Evolutionary conservation across 306 rosid species (phyloP).

Genomic region (Vigna angularis): DNA sequence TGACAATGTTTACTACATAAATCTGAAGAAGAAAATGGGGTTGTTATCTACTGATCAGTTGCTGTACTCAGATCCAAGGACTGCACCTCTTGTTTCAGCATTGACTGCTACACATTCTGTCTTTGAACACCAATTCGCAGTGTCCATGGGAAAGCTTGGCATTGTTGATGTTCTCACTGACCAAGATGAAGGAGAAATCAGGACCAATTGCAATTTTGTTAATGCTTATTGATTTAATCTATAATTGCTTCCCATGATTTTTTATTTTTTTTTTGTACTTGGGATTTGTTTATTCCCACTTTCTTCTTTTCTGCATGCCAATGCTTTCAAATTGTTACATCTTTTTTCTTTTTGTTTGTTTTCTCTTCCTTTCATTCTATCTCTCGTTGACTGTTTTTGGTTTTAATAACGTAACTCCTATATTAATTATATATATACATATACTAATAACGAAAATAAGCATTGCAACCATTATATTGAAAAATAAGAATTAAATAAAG

Average conservation of each 20-base stretch:
- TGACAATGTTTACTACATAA: constrained; percentile 58
- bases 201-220: constrained; percentile 76
- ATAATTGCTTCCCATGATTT: neutral
- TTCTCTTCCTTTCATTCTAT: neutral
- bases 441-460: too few species aligned
- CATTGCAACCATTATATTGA: too few species aligned
- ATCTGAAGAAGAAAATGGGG: constrained; percentile 73
- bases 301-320: constrained; percentile 27
- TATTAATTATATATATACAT: too few species aligned
- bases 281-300: neutral
- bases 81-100: constrained; percentile 63
- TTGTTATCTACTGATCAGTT: constrained; percentile 65
- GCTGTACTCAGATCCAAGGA: constrained; percentile 70
- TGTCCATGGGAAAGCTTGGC: constrained; percentile 87
- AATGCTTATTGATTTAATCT: constrained; percentile 50
- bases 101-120: constrained; percentile 45
- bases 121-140: constrained; percentile 65
- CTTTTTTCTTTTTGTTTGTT: neutral
- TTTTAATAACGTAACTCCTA: too few species aligned
- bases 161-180: constrained; percentile 65
- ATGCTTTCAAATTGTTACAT: constrained; percentile 27
- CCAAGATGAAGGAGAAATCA: constrained; percentile 70
- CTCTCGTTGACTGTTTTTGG: too few species aligned
- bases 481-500: too few species aligned
- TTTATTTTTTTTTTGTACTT: constrained; percentile 23